These are phyloP conservation scores for Amanita molliuscula DNA, from an alignment of 768 basidiomycete species.

Conservation along the genomic window DNA sequence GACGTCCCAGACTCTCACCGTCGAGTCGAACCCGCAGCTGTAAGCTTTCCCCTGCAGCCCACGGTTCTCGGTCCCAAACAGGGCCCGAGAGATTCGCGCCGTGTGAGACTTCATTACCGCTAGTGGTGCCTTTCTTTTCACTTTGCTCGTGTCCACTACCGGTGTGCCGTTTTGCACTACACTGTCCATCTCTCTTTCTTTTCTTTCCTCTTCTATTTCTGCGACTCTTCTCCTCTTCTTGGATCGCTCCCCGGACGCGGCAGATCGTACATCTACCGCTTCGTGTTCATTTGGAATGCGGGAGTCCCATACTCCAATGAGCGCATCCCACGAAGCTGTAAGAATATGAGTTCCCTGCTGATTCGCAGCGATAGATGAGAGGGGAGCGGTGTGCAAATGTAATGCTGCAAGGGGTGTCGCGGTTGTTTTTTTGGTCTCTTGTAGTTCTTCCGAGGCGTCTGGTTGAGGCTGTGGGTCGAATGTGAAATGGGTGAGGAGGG, in stretches of 20 bases:
- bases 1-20: constrained; percentile 81
- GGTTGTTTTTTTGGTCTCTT: constrained; percentile 10
- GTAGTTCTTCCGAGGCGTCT: background rate
- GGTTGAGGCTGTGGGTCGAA: constrained; percentile 14
- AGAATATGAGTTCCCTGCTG: constrained; percentile 52
- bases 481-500: constrained; percentile 38
- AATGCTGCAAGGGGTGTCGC: constrained; percentile 54
- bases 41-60: constrained; percentile 31
- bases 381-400: constrained; percentile 72
- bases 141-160: constrained; percentile 12
- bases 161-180: background rate
- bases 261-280: background rate
- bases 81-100: constrained; percentile 64
- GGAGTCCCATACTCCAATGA: constrained; percentile 78
- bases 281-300: constrained; percentile 39
- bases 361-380: constrained; percentile 61
- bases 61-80: constrained; percentile 34
- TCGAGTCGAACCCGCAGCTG: constrained; percentile 86
- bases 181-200: background rate
- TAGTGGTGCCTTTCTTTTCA: constrained; percentile 57
- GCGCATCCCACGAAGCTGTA: constrained; percentile 80
- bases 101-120: constrained; percentile 77
- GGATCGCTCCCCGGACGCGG: constrained; percentile 20
- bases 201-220: constrained; percentile 20
- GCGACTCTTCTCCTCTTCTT: constrained; percentile 60